These are phyloP conservation scores for Chenopodium berlandieri DNA, from an alignment of 148 eudicot genomes.

Conservation along the genomic window DNA sequence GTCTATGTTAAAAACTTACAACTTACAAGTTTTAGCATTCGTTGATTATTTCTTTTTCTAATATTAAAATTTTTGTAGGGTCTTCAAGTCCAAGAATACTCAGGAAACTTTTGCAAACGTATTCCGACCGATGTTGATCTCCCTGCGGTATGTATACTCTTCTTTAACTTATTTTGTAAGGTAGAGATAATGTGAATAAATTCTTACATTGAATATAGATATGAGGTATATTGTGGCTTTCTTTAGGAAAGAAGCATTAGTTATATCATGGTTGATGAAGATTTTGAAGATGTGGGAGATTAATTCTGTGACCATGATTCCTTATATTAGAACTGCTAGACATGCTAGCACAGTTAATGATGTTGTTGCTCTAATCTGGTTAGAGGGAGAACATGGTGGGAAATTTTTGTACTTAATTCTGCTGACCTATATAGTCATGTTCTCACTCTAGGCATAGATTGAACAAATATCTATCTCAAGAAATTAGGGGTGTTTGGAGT, in stretches of 20 bases:
- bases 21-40: background rate
- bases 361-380: background rate
- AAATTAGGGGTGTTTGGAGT: background rate
- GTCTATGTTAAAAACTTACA: background rate
- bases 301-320: background rate
- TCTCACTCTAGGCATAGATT: background rate
- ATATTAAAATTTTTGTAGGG: conserved; percentile 44
- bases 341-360: background rate
- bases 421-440: background rate
- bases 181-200: background rate
- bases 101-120: conserved; percentile 94
- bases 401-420: background rate
- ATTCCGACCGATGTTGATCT: conserved; percentile 99
- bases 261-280: background rate
- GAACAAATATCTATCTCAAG: background rate
- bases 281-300: background rate
- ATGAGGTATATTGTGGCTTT: background rate
- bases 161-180: background rate
- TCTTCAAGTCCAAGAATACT: conserved; percentile 94
- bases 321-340: background rate
- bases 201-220: background rate
- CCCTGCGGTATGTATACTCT: conserved; percentile 65
- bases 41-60: background rate
- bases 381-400: background rate
- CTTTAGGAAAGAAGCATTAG: background rate